phyloP scores from a whole-genome alignment of 441 rosid genomes.

The Bocquillonia castaneifolia region DNA sequence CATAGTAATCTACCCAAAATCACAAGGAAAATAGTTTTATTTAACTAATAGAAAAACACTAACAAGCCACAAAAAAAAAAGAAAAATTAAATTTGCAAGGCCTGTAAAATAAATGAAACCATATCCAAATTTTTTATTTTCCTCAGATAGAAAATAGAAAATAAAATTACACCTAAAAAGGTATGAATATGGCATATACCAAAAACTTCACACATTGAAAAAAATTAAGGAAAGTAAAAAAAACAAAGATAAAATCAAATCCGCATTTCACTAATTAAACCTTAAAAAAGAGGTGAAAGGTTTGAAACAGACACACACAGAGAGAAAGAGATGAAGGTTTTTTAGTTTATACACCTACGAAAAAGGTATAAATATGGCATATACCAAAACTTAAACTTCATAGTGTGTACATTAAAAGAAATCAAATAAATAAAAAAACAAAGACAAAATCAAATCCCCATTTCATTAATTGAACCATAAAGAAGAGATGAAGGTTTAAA shows the following conservation, averaged over 20 bases:
- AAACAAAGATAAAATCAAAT: no score
- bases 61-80: not conserved
- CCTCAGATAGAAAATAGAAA: not conserved
- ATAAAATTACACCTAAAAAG: not conserved
- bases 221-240: not conserved
- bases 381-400: not conserved
- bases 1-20: not conserved
- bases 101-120: no score
- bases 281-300: no score
- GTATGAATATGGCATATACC: not conserved
- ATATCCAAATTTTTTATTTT: not conserved
- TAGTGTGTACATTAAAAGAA: no score
- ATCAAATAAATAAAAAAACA: no score
- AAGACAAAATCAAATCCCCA: not conserved
- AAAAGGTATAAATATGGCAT: not conserved
- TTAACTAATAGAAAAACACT: not conserved
- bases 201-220: no score
- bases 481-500: not conserved
- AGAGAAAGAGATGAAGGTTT: no score
- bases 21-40: not conserved
- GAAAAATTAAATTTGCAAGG: no score
- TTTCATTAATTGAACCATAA: not conserved
- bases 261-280: no score
- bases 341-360: no score
- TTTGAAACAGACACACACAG: no score